Evolutionary conservation across 2,329 filamentous ascomycete genomes (phyloP).

Genomic region (Graphilbum fragrans): DNA sequence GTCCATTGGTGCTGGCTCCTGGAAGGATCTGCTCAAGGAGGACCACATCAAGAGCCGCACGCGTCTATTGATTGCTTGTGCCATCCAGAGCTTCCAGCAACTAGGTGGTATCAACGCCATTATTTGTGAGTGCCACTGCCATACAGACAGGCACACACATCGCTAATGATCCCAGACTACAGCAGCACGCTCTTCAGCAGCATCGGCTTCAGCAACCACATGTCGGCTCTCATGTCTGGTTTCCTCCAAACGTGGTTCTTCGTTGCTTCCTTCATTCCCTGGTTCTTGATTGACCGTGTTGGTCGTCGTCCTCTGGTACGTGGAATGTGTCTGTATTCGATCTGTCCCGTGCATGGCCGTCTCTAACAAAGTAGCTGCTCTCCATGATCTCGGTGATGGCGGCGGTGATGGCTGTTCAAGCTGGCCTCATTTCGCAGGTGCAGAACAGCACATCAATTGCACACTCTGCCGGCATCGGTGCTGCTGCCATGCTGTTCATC

Average conservation of each 20-base stretch:
- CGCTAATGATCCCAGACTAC: too few relatives aligned
- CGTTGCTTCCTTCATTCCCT: conserved; percentile 5
- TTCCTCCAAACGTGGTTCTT: conserved; percentile 35
- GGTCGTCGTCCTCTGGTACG: conserved; percentile 60
- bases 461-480: conserved; percentile 40
- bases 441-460: conserved; percentile 1
- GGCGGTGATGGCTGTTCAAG: conserved; percentile 16
- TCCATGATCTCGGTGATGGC: conserved; percentile 36
- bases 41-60: conserved; percentile 19
- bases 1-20: conserved; percentile 30
- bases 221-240: conserved; percentile 24
- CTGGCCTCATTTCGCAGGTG: conserved; percentile 21
- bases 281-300: conserved; percentile 46
- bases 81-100: conserved; percentile 35
- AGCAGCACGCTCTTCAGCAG: conserved; percentile 25
- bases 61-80: conserved; percentile 11
- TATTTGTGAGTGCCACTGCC: not conserved
- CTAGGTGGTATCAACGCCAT: conserved; percentile 14
- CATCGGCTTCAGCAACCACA: conserved; percentile 24
- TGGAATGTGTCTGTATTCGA: too few relatives aligned
- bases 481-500: conserved; percentile 45
- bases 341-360: conserved; percentile 54
- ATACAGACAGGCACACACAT: too few relatives aligned
- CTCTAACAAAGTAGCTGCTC: conserved; percentile 47
- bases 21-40: conserved; percentile 34